A percentile compares a stretch with the other conserved stretches of the same genome.
These are phyloP conservation scores for Populus simonii DNA, from an alignment of 345 rosid species.

Conservation along the genomic window DNA sequence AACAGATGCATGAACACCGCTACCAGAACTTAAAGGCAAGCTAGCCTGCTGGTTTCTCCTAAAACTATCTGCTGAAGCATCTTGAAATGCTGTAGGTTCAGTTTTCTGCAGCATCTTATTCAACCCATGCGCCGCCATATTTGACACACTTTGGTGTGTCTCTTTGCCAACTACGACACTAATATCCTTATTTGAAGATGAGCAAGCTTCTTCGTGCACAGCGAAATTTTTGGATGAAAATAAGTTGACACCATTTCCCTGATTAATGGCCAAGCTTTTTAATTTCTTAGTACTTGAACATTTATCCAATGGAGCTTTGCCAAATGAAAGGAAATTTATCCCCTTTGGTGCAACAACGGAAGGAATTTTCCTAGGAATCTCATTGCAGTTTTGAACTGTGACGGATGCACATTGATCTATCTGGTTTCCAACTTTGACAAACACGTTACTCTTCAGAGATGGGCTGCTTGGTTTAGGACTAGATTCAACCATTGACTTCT, in stretches of 20 bases:
- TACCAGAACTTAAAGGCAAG: slow-evolving; percentile 18
- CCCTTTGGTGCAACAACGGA: slow-evolving; percentile 28
- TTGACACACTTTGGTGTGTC: slow-evolving; percentile 10
- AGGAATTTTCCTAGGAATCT: slow-evolving; percentile 18
- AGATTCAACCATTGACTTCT: slow-evolving; percentile 20
- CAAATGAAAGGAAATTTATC: slow-evolving; percentile 56
- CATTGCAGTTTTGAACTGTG: slow-evolving; percentile 22
- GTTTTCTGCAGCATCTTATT: slow-evolving; percentile 20
- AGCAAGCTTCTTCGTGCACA: slow-evolving; percentile 11
- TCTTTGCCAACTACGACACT: slow-evolving; percentile 12
- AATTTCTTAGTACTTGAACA: slow-evolving; percentile 21
- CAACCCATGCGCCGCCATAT: slow-evolving; percentile 1
- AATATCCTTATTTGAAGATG: neutral
- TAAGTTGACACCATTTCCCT: slow-evolving; percentile 12
- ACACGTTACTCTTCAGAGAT: slow-evolving; percentile 18
- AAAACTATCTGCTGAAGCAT: slow-evolving; percentile 8
- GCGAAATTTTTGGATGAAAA: slow-evolving; percentile 5
- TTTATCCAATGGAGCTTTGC: slow-evolving; percentile 33
- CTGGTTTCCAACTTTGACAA: slow-evolving; percentile 19
- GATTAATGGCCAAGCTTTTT: slow-evolving; percentile 13
- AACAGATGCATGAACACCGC: slow-evolving; percentile 12
- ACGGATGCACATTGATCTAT: slow-evolving; percentile 24
- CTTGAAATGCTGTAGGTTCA: slow-evolving; percentile 17
- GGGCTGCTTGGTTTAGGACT: slow-evolving; percentile 19
- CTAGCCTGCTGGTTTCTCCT: slow-evolving; percentile 6